Evolutionary conservation across 371 early-diverging fungal genomes (phyloP), one percentile per base, ranked within the genome.

Genomic region (Dichotomocladium elegans): DNA sequence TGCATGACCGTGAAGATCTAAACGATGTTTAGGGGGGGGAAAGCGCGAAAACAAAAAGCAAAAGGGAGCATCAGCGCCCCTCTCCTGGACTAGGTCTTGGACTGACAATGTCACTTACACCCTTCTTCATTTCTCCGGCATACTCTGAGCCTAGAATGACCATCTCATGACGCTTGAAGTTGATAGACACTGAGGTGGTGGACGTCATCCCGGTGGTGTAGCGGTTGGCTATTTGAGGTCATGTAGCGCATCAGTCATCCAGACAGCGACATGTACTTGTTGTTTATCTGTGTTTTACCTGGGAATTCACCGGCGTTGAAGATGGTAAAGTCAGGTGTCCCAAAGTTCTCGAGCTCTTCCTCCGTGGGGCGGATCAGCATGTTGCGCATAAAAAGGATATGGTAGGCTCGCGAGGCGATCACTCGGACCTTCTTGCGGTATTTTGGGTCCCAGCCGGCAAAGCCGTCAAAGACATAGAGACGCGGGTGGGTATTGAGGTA

Each of bases 91-190:
- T 9, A 25, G 1, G 17, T 7, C 27, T 43, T 15, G 26, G 3
- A 44, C 15, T 37, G 45, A 43, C 31, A 24, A 41, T 43, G 24
- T 49, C n/a, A 64, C 75, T 67, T 67, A 83, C 80, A 64, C 98
- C 98, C 88, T 98, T 97, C 84, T 96, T 98, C 98, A 98, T 98
- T 81, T 98, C 98, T 59, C 98, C 98, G 48, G 98, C 98, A 67
- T 98, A 98, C 72, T 95, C 92, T 52, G 96, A 91, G 49, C 98
- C 98, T 28, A 98, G 83, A 55, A 98, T 96, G 51, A 98, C 94
- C 84, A 87, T 83, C 63, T 86, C 86, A 5, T 62, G 63, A 50
- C 80, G 81, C 61, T 88, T 86, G 61, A 98, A 98, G 86, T 91
- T 90, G 69, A 98, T 76, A 25, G 94, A 81, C 41, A 98, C 89